phyloP scores from a whole-genome alignment of 176 grass and related monocot species.

The Thalia dealbata region DNA sequence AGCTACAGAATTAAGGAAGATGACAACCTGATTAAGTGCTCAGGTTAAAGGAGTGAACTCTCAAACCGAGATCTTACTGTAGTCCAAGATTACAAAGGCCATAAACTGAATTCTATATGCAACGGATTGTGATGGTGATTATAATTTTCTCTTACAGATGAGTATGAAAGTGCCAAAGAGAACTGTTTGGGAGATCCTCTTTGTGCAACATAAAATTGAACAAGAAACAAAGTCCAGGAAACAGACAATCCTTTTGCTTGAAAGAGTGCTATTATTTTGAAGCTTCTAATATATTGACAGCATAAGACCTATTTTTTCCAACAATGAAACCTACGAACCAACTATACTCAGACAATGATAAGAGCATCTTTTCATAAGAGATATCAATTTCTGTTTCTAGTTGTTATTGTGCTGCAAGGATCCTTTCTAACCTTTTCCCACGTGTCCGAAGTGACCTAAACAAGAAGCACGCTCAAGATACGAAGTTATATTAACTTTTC shows the following conservation, averaged over 20 bases:
- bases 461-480: neutral
- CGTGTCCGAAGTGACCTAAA: neutral
- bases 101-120: too few relatives aligned
- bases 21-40: too few relatives aligned
- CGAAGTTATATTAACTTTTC: neutral
- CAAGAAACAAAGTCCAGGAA: neutral
- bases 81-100: too few relatives aligned
- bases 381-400: neutral
- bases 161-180: neutral
- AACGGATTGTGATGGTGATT: neutral
- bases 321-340: neutral
- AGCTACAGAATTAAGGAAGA: too few relatives aligned
- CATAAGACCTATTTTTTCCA: neutral
- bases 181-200: neutral
- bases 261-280: neutral
- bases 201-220: neutral
- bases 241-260: neutral
- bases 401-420: neutral
- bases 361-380: neutral
- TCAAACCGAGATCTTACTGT: too few relatives aligned
- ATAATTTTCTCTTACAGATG: too few relatives aligned
- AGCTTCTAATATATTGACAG: neutral
- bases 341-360: neutral
- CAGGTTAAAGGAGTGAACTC: too few relatives aligned
- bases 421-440: neutral